Evolutionary conservation across 371 early-diverging fungal genomes (phyloP), one percentile per base, ranked within the genome.

Genomic region (Mortierella sp.): DNA sequence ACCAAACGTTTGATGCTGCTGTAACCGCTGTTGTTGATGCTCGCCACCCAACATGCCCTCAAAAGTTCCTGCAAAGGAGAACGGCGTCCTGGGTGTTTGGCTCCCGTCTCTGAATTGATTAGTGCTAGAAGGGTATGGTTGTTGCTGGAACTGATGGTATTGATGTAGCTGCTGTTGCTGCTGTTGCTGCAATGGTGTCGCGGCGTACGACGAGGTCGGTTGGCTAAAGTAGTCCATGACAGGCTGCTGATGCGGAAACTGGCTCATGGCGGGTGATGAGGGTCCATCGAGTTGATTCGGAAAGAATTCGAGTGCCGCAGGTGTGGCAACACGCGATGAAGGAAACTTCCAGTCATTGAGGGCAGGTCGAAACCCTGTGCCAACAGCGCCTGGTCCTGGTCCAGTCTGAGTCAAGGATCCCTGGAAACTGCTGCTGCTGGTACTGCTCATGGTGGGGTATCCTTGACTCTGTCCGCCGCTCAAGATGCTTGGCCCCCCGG

Each of bases 271-370:
- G 10, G 59, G 63, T 24, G 65, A 57, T 47, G 54, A 57, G 16
- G 57, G 31, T 14, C 31, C 65, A 34, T 56, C 62, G 3, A 61
- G 31, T 25, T 57, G 57, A 14, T 27, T 49, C 14, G 54, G 28
- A 24, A 37, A 56, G 48, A 22, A 46, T 2, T 73, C 73, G 25
- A 58, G 50, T 37, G 69, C 54, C 19, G 66, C 69, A n/a, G 77
- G 77, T n/a, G 77, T 69, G 12, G 77, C 48, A 34, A 76, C 69
- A 17, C 69, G 55, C 6, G 69, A 65, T 13, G 77, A 58, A 48
- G 77, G 69, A 41, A 76, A 76, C 66, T 69, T 76, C 77, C 77
- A 76, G 44, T 68, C 77, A 45, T 69, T 76, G 49, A 76, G 62
- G 40, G 65, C 65, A 3, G 77, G 69, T 5, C 69, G 69, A 57